phyloP scores from a whole-genome alignment of 2,329 filamentous ascomycete species.

The Calonectria hongkongensis region DNA sequence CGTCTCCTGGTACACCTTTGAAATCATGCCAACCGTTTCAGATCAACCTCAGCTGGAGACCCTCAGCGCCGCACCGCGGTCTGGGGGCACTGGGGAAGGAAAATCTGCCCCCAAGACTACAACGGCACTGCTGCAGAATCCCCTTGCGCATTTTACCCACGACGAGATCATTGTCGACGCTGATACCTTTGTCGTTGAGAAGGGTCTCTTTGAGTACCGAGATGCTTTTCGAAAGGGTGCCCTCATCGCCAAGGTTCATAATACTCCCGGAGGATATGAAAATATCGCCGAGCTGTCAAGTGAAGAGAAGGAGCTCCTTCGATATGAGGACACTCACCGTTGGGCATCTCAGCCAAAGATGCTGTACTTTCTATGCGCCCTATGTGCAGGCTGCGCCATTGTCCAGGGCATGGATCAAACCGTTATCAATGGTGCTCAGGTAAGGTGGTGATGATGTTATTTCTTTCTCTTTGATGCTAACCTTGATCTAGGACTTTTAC shows the following conservation, averaged over 20 bases:
- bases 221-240: slow-evolving; percentile 62
- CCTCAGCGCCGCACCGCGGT: background rate
- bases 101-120: slow-evolving; percentile 5
- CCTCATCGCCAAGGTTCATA: slow-evolving; percentile 57
- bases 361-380: slow-evolving; percentile 66
- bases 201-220: slow-evolving; percentile 67
- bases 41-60: slow-evolving; percentile 19
- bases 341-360: slow-evolving; percentile 69
- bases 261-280: slow-evolving; percentile 53
- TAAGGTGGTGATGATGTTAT: slow-evolving; percentile 19
- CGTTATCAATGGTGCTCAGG: slow-evolving; percentile 73
- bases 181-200: slow-evolving; percentile 40
- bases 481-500: slow-evolving; percentile 58
- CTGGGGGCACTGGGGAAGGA: background rate
- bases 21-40: slow-evolving; percentile 26
- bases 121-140: slow-evolving; percentile 47
- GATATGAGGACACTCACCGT: slow-evolving; percentile 72
- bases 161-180: slow-evolving; percentile 47
- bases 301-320: slow-evolving; percentile 59
- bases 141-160: slow-evolving; percentile 45
- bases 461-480: slow-evolving; percentile 28
- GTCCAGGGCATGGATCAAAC: slow-evolving; percentile 80
- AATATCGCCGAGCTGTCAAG: slow-evolving; percentile 54
- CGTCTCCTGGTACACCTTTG: background rate
- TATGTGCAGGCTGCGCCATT: slow-evolving; percentile 71